phyloP scores from a whole-genome alignment of 495 filamentous ascomycete species.

The Cercophora samala region DNA sequence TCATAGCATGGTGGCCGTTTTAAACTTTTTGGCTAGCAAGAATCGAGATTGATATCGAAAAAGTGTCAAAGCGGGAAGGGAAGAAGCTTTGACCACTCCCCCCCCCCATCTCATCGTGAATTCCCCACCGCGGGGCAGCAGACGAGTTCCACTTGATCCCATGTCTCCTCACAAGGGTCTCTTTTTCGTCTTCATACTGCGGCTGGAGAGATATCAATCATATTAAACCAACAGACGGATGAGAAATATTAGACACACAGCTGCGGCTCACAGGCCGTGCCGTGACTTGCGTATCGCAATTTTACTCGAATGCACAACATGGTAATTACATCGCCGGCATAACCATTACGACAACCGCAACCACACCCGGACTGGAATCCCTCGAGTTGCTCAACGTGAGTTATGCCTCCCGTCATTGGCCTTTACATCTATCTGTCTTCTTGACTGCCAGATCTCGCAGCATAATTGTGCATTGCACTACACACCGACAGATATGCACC shows the following conservation, averaged over 20 bases:
- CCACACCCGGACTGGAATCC: not conserved
- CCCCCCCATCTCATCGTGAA: conserved; percentile 3
- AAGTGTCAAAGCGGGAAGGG: conserved; percentile 10
- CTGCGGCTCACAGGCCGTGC: conserved; percentile 1
- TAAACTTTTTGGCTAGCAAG: conserved; percentile 12
- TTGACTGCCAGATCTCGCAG: conserved; percentile 9
- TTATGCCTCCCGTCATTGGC: not conserved
- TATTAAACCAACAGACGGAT: not conserved
- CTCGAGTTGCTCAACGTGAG: not conserved
- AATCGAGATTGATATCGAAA: conserved; percentile 6
- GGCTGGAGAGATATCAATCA: not conserved
- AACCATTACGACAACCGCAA: not conserved
- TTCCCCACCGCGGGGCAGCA: conserved; percentile 15
- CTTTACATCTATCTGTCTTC: not conserved
- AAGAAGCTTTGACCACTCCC: conserved; percentile 13
- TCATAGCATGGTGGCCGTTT: not conserved
- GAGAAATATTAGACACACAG: not conserved
- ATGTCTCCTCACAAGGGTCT: conserved; percentile 10
- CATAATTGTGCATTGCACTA: not conserved
- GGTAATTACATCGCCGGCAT: not conserved
- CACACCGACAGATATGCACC: not conserved
- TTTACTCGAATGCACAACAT: conserved; percentile 6
- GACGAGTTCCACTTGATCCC: conserved; percentile 13
- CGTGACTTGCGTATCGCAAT: conserved; percentile 18
- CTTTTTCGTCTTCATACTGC: not conserved